phyloP scores from a whole-genome alignment of 768 basidiomycete species.

The Lentinula guzmanii region DNA sequence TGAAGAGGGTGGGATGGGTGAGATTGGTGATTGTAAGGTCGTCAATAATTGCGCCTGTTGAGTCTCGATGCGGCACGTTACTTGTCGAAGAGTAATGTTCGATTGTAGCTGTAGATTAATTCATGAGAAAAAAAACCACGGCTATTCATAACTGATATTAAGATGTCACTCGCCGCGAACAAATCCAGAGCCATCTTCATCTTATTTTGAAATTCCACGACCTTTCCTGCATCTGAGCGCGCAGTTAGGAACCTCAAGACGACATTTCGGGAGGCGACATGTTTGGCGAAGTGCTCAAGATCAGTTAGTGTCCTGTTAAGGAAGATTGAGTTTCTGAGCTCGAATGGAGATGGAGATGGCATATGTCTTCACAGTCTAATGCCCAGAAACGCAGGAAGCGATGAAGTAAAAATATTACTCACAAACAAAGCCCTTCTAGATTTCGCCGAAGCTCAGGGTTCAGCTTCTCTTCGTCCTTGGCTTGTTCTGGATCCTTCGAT shows the following conservation, averaged over 20 bases:
- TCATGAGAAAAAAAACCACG: neutral
- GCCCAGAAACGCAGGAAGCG: too few species aligned
- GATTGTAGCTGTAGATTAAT: neutral
- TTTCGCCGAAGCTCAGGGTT: neutral
- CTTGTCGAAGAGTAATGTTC: neutral
- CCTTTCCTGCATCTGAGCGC: neutral
- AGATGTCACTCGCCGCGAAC: neutral
- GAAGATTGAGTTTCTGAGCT: too few species aligned
- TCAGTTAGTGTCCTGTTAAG: neutral
- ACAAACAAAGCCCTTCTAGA: neutral
- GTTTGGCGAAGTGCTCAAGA: neutral
- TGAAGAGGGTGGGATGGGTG: neutral
- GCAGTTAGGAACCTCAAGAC: neutral
- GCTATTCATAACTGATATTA: neutral
- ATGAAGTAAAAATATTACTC: neutral
- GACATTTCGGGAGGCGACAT: neutral
- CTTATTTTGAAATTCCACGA: neutral
- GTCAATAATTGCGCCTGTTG: neutral
- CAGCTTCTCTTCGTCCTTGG: neutral
- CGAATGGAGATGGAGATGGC: too few species aligned
- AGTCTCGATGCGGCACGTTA: neutral
- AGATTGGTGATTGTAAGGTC: neutral
- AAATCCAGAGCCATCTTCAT: neutral
- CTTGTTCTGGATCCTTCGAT: neutral
- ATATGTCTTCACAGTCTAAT: too few species aligned